Evolutionary conservation across 2,329 filamentous ascomycete species (phyloP), one percentile per base, ranked within the genome.

Genomic region (Leptographium flavum): DNA sequence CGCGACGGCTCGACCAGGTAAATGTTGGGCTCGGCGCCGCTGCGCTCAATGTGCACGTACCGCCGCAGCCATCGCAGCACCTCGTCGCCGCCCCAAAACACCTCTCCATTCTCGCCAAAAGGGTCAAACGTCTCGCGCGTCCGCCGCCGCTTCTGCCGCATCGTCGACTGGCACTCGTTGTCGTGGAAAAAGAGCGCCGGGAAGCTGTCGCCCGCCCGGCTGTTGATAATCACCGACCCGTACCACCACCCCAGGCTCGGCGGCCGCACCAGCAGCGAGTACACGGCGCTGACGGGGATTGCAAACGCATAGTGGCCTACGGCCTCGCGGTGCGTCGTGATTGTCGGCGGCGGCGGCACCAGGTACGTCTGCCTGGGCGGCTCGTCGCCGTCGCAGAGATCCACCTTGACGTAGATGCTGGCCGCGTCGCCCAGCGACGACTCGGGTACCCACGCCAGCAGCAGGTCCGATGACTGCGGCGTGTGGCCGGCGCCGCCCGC

Each of bases 171-270:
- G 57, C 92, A 98, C 66, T 98, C 92, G 50, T 80, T 87, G 57
- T 98, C 92, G 60, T 98, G 92, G 65, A 98, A 98, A 66, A 98
- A 98, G 1, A 98, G 68, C 0, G 92, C 87, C 0, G 92, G 92
- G 54, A 96, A 94, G 59, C 85, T 92, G 59, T 96, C 88, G 4
- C 93, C 93, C 1, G 83, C 79, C 13, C 84, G 73, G 1, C 85
- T 87, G 60, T 98, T 98, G 66, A 98, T 86, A 47, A 98, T 82
- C 25, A 98, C 65, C 51, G 87, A 94, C 30, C 92, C 92, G 60
- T 93, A 95, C 92, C 92, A 98, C 93, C 92, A 98, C 15, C 92
- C 93, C 8, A 94, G 65, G 59, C 87, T 95, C 5, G 92, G 93
- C 4, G 90, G 90, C 2, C 92, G 79, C 33, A 98, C 81, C 8